These are phyloP conservation scores for Tetracladium setigerum DNA, from an alignment of 495 filamentous ascomycete genomes.

Conservation along the genomic window DNA sequence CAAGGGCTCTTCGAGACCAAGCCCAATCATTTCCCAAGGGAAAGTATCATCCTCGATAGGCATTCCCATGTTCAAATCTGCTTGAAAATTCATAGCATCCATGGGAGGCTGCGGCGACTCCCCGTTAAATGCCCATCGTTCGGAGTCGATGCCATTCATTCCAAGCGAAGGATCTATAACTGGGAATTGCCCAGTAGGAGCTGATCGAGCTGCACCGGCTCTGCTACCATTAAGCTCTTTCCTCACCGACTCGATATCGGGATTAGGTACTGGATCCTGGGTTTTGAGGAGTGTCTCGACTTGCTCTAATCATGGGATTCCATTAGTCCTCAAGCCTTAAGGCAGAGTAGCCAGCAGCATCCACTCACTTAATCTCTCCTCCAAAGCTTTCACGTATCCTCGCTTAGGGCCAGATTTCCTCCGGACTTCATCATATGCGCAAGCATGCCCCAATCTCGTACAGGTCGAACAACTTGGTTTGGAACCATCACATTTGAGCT, in stretches of 20 bases:
- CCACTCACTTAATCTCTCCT: slow-evolving; percentile 79
- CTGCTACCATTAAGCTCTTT: slow-evolving; percentile 5
- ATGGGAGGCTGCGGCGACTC: slow-evolving; percentile 41
- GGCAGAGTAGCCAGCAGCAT: not conserved
- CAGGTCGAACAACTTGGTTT: slow-evolving; percentile 92
- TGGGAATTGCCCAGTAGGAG: slow-evolving; percentile 28
- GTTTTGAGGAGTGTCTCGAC: slow-evolving; percentile 88
- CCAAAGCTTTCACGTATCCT: slow-evolving; percentile 95
- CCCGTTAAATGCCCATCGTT: slow-evolving; percentile 42
- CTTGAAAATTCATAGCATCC: slow-evolving; percentile 43
- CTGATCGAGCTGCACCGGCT: slow-evolving; percentile 2
- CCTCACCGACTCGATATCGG: slow-evolving; percentile 11
- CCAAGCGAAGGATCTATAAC: slow-evolving; percentile 36
- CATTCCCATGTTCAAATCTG: slow-evolving; percentile 38
- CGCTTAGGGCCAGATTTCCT: slow-evolving; percentile 98
- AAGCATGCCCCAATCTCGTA: slow-evolving; percentile 78
- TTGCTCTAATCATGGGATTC: slow-evolving; percentile 54
- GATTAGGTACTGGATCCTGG: slow-evolving; percentile 39
- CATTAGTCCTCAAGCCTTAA: not conserved
- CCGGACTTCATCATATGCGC: slow-evolving; percentile 91
- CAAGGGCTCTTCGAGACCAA: slow-evolving; percentile 88
- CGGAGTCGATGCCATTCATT: slow-evolving; percentile 36
- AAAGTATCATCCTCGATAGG: slow-evolving; percentile 41
- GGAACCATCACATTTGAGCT: slow-evolving; percentile 71
- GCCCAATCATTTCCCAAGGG: slow-evolving; percentile 86